A percentile compares a stretch with the other conserved stretches of the same genome.
Conservation (phyloP, 2,329 filamentous ascomycete genomes). For the Diaporthe velutina region DNA sequence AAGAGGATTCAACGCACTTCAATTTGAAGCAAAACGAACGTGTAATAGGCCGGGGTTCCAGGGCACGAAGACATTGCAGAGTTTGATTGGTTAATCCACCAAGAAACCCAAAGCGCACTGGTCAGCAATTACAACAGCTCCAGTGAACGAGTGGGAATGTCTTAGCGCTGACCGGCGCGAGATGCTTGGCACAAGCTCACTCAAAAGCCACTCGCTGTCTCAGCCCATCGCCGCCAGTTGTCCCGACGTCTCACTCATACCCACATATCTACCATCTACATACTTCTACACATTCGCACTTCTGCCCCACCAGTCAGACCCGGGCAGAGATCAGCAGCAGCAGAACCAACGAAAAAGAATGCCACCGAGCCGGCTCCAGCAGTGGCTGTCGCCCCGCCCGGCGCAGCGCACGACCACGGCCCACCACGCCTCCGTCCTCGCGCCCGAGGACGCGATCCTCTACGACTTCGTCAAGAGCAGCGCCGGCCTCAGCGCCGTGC, state of each 20-base stretch:
- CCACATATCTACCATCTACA: neutral
- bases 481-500: constrained; percentile 1
- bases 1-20: neutral
- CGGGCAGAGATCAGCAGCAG: neutral
- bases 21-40: neutral
- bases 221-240: neutral
- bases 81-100: neutral
- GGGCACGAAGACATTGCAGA: too few species aligned
- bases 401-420: constrained; percentile 28
- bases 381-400: constrained; percentile 36
- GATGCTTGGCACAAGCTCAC: neutral
- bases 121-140: neutral
- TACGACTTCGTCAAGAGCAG: constrained; percentile 24
- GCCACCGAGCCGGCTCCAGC: constrained; percentile 22
- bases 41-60: neutral
- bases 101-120: neutral
- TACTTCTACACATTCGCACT: too few species aligned
- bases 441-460: neutral
- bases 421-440: neutral
- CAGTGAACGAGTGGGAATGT: neutral
- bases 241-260: neutral
- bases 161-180: neutral
- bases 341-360: neutral
- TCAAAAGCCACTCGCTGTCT: neutral
- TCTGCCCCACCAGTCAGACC: neutral